Percentiles rank a stretch among this genome's conserved stretches.
Conservation (phyloP, 176 grass and related monocot species). For the Rhipidocladum racemiflorum region DNA sequence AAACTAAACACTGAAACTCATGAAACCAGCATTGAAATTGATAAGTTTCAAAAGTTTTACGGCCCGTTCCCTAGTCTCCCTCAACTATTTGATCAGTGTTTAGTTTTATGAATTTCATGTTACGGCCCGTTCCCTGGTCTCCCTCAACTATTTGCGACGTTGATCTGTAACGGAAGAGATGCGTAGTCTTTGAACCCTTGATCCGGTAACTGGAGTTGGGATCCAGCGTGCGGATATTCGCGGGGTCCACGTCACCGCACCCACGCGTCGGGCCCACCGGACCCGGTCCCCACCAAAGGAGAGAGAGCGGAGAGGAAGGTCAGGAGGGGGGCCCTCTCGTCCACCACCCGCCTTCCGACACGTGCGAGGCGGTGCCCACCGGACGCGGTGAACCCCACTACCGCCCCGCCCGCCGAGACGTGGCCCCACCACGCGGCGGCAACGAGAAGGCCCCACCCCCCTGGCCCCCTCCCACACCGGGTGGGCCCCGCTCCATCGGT, state of each 20-base stretch:
- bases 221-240: conserved; percentile 22
- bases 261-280: neutral
- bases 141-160: too few species aligned
- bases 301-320: neutral
- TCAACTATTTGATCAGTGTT: too few species aligned
- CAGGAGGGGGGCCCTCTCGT: neutral
- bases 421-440: conserved; percentile 5
- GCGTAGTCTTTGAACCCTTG: neutral
- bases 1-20: too few species aligned
- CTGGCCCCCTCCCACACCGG: neutral
- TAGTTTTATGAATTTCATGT: too few species aligned
- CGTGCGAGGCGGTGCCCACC: conserved; percentile 22
- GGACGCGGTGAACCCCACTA: neutral
- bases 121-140: too few species aligned
- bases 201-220: neutral
- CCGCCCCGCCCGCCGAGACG: neutral
- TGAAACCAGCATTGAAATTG: too few species aligned
- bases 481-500: neutral
- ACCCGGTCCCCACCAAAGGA: neutral
- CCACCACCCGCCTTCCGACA: conserved; percentile 8
- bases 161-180: too few species aligned
- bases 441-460: neutral
- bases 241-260: neutral
- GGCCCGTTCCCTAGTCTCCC: too few species aligned
- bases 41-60: too few species aligned